Evolutionary conservation across 805 yeast species (phyloP).

Genomic region (Pichia eremophila): DNA sequence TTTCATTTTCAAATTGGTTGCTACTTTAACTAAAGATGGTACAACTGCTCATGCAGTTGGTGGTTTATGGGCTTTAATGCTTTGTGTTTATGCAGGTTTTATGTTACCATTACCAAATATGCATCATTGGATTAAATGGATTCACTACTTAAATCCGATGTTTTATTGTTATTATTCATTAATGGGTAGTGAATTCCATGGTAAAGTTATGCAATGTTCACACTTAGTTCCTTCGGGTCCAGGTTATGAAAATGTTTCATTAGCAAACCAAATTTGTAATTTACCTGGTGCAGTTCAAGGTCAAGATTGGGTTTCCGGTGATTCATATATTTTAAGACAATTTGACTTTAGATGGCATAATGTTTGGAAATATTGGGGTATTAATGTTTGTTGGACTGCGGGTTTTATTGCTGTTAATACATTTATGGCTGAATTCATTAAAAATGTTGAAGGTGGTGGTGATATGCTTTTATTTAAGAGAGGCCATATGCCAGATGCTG

Average conservation of each 20-base stretch:
- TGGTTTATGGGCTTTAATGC: slow-evolving; percentile 44
- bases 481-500: slow-evolving; percentile 26
- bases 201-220: slow-evolving; percentile 42
- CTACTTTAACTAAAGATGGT: slow-evolving; percentile 43
- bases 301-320: slow-evolving; percentile 24
- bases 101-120: slow-evolving; percentile 31
- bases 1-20: slow-evolving; percentile 43
- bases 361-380: slow-evolving; percentile 40
- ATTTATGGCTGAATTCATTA: slow-evolving; percentile 25
- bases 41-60: slow-evolving; percentile 48
- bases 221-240: slow-evolving; percentile 45
- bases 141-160: slow-evolving; percentile 39
- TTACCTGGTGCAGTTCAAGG: slow-evolving; percentile 37
- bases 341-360: slow-evolving; percentile 30
- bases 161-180: slow-evolving; percentile 42
- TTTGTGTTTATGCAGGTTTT: slow-evolving; percentile 50
- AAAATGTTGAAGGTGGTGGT: slow-evolving; percentile 24
- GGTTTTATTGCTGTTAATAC: slow-evolving; percentile 29
- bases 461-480: slow-evolving; percentile 35
- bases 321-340: slow-evolving; percentile 26
- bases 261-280: slow-evolving; percentile 38
- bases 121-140: slow-evolving; percentile 57
- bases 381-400: slow-evolving; percentile 38
- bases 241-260: slow-evolving; percentile 36
- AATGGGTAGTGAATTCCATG: slow-evolving; percentile 49